Conservation (phyloP, 805 yeast species). For the Candida michaelii region DNA sequence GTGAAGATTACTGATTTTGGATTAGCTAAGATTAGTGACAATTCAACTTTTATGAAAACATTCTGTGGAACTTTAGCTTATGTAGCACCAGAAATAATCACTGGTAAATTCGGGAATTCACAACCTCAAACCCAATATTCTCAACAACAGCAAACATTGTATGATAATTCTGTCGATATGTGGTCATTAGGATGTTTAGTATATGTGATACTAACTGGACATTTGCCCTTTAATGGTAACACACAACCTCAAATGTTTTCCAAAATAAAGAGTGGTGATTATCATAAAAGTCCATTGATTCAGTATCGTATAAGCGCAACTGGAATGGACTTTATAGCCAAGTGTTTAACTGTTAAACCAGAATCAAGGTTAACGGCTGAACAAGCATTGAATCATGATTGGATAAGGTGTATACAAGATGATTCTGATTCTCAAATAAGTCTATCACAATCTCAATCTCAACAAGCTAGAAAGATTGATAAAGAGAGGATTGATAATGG, state of each 20-base stretch:
- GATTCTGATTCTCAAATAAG: conserved; percentile 36
- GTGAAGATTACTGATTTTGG: conserved; percentile 98
- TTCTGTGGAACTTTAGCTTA: conserved; percentile 97
- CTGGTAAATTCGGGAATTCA: conserved; percentile 50
- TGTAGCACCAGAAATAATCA: conserved; percentile 90
- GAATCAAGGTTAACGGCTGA: conserved; percentile 67
- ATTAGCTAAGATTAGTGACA: conserved; percentile 83
- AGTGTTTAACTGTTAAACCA: conserved; percentile 78
- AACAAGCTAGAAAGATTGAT: conserved; percentile 50
- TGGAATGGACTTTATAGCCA: conserved; percentile 70
- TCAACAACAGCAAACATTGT: conserved; percentile 28
- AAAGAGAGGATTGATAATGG: conserved; percentile 25
- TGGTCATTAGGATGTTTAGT: conserved; percentile 97
- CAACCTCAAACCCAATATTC: conserved; percentile 13
- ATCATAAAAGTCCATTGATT: conserved; percentile 72
- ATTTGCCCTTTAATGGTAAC: conserved; percentile 90
- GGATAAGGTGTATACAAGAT: conserved; percentile 53
- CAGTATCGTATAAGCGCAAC: conserved; percentile 63
- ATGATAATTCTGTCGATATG: conserved; percentile 89
- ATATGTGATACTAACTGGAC: conserved; percentile 89
- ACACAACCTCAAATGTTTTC: conserved; percentile 84
- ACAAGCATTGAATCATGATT: conserved; percentile 74
- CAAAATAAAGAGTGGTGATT: conserved; percentile 74
- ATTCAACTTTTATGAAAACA: conserved; percentile 85
- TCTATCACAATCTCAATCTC: conserved; percentile 69